Conservation (phyloP, 768 basidiomycete species). For the Lepiota venenata region DNA sequence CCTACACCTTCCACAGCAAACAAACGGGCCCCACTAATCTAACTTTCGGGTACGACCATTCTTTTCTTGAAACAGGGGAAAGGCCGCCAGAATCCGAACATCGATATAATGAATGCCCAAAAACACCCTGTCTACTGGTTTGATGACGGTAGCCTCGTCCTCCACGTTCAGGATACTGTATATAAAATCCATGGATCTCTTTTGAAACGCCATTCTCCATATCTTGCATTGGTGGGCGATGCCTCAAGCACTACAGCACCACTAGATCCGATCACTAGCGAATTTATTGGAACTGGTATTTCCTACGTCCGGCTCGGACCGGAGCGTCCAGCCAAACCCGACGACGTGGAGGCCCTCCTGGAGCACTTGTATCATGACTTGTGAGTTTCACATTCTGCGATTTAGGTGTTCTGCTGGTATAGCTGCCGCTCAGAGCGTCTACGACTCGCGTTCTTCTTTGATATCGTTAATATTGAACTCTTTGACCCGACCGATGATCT, state of each 20-base stretch:
- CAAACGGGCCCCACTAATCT: too few relatives aligned
- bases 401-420: neutral
- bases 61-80: too few relatives aligned
- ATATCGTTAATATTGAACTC: neutral
- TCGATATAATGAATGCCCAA: neutral
- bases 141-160: conserved; percentile 57
- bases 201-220: conserved; percentile 48
- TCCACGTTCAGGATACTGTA: conserved; percentile 38
- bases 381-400: conserved; percentile 38
- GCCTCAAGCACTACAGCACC: neutral
- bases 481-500: neutral
- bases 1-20: too few relatives aligned
- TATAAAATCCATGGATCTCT: conserved; percentile 60
- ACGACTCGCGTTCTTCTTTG: conserved; percentile 1
- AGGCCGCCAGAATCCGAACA: too few relatives aligned
- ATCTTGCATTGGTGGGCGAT: conserved; percentile 19
- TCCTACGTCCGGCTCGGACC: conserved; percentile 22
- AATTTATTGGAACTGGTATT: neutral
- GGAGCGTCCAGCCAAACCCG: conserved; percentile 31
- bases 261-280: neutral
- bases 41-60: too few relatives aligned
- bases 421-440: neutral
- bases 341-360: conserved; percentile 56
- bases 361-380: conserved; percentile 64
- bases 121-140: conserved; percentile 60